These are phyloP conservation scores for Sugiyamaella neomexicana DNA, from an alignment of 1,139 yeast species.

Conservation along the genomic window DNA sequence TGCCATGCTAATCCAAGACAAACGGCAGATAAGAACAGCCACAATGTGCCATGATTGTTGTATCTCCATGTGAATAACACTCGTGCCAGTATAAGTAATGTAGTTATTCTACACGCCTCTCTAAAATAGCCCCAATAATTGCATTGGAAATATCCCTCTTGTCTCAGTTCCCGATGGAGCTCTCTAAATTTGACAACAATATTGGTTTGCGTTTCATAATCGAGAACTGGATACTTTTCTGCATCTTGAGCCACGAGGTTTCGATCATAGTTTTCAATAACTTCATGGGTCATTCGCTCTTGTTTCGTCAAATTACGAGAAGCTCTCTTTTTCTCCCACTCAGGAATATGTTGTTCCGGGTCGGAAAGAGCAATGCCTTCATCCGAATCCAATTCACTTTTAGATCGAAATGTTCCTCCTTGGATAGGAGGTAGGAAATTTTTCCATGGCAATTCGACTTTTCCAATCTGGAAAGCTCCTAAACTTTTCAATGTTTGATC, in stretches of 20 bases:
- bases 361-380: constrained; percentile 29
- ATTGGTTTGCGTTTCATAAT: constrained; percentile 60
- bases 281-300: constrained; percentile 47
- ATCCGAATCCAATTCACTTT: constrained; percentile 30
- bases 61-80: constrained; percentile 44
- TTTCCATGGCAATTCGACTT: constrained; percentile 62
- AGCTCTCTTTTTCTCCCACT: constrained; percentile 12
- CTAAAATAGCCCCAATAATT: constrained; percentile 68
- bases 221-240: constrained; percentile 59
- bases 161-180: constrained; percentile 57
- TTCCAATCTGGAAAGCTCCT: constrained; percentile 61
- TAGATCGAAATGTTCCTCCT: constrained; percentile 59
- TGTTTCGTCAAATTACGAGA: constrained; percentile 43
- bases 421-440: constrained; percentile 86
- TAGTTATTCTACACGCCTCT: constrained; percentile 61
- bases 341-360: constrained; percentile 16
- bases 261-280: constrained; percentile 61
- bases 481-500: constrained; percentile 56
- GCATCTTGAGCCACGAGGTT: constrained; percentile 55
- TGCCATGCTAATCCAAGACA: constrained; percentile 83
- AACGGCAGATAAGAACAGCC: constrained; percentile 59
- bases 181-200: constrained; percentile 59
- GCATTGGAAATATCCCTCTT: constrained; percentile 67
- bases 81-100: constrained; percentile 54
- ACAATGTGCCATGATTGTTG: constrained; percentile 25